Evolutionary conservation across 306 rosid genomes (phyloP), one percentile per base, ranked within the genome.

Genomic region (Parietaria judaica): DNA sequence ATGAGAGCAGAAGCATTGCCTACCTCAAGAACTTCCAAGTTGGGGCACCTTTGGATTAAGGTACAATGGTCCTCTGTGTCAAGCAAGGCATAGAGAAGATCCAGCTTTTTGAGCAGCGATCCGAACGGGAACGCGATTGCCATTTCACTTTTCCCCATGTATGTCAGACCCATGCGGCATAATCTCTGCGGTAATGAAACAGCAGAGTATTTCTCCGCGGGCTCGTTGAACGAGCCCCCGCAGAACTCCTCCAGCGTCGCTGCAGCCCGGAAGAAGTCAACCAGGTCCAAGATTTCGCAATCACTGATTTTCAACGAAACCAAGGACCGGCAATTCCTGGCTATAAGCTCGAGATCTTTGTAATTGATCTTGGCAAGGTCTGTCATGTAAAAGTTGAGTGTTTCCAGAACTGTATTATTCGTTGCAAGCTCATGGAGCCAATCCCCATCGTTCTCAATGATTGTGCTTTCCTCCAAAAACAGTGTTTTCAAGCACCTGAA

Each of bases 1-100:
- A 11, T 16, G 14, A 63, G 66, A 37, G 6, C 44, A 45, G 12
- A 36, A 51, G 63, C 53, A 49, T 52, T 49, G 8, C 15, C 0
- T 68, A 86, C 99, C 96, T 88, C 96, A 8, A 92, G 95, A 61
- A 84, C 78, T 82, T 78, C 89, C 70, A 92, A 75, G 83, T 86
- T 88, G 68, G 96, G 96, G 72, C 99, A 84, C 81, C 70, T 84
- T 45, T 84, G 88, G 53, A 92, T 88, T 75, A 92, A 79, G 4
- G 46, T 72, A 57, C 99, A 92, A 67, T 92, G 96, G 70, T 92
- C 99, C 57, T 88, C 95, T 0, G 95, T 92, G 75, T 84, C 88
- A 14, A 92, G 86, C 84, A 92, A 54, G 0, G 96, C 89, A 74
- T 84, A 88, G 14, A 88, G 79, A 58, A 92, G 99, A 70, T 92